Conservation (phyloP, 768 basidiomycete genomes). For the Rubroboletus satanas region DNA sequence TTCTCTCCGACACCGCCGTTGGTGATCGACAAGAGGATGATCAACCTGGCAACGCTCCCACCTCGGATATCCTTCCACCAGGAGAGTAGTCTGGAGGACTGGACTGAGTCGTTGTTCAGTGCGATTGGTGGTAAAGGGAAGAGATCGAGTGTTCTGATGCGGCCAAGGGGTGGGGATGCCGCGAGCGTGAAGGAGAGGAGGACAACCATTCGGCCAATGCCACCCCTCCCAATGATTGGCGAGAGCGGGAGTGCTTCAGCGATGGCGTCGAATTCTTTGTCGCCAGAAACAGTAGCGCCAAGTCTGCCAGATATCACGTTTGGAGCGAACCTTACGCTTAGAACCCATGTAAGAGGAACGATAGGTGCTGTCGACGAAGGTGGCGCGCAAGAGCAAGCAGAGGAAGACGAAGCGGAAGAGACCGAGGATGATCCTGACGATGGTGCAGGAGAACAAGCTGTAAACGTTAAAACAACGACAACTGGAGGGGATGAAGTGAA, state of each 20-base stretch:
- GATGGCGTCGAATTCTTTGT: constrained; percentile 2
- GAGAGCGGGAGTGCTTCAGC: not conserved
- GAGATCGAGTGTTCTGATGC: constrained; percentile 8
- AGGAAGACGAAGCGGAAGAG: not conserved
- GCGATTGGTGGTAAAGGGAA: constrained; percentile 39
- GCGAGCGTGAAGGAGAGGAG: constrained; percentile 13
- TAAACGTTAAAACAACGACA: not conserved
- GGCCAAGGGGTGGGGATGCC: not conserved
- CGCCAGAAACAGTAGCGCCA: constrained; percentile 5
- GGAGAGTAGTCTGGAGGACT: constrained; percentile 45
- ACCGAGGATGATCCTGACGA: not conserved
- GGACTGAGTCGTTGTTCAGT: constrained; percentile 54
- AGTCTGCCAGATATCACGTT: constrained; percentile 16
- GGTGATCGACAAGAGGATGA: constrained; percentile 26
- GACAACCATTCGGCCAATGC: constrained; percentile 15
- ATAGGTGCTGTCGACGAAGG: constrained; percentile 9
- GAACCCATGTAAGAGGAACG: constrained; percentile 5
- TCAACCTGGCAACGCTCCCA: constrained; percentile 30
- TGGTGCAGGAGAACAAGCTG: not conserved
- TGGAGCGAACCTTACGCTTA: constrained; percentile 20
- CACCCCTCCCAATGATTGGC: not conserved
- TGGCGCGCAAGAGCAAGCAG: constrained; percentile 5
- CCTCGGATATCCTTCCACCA: constrained; percentile 56
- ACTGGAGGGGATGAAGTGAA: not conserved
- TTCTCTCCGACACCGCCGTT: constrained; percentile 30